Conservation (phyloP, 352 stramenopile genomes). For the Stramenopiles sp. region DNA sequence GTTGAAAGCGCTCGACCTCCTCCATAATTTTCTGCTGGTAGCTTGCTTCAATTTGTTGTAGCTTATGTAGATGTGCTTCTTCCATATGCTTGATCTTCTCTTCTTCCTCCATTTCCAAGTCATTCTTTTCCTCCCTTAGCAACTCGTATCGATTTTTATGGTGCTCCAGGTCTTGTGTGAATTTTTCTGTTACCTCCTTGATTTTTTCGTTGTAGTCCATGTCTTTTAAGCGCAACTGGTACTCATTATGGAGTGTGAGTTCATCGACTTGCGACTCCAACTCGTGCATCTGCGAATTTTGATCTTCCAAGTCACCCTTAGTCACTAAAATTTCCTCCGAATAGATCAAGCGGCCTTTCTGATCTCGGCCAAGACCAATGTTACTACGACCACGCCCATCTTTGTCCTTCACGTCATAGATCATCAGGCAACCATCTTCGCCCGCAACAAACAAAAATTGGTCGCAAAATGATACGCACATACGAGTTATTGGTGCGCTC, state of each 20-base stretch:
- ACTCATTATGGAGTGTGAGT: constrained; percentile 65
- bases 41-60: constrained; percentile 61
- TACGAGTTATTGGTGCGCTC: constrained; percentile 39
- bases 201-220: constrained; percentile 88
- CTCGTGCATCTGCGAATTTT: constrained; percentile 65
- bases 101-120: constrained; percentile 69
- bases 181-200: constrained; percentile 75
- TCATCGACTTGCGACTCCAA: constrained; percentile 74
- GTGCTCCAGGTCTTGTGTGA: constrained; percentile 59
- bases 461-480: constrained; percentile 64
- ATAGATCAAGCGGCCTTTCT: constrained; percentile 28
- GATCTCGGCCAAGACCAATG: not conserved
- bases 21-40: constrained; percentile 55
- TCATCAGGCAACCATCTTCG: constrained; percentile 48
- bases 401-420: constrained; percentile 33
- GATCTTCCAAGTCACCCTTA: constrained; percentile 74
- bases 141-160: constrained; percentile 64
- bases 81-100: constrained; percentile 68
- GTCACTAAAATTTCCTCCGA: constrained; percentile 77
- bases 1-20: constrained; percentile 35
- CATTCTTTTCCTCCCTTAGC: constrained; percentile 58
- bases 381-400: constrained; percentile 24
- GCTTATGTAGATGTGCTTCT: constrained; percentile 55
- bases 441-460: constrained; percentile 71
- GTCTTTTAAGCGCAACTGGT: constrained; percentile 76